Evolutionary conservation across 768 basidiomycete genomes (phyloP), one percentile per base, ranked within the genome.

Genomic region (Chalciporus piperatus): DNA sequence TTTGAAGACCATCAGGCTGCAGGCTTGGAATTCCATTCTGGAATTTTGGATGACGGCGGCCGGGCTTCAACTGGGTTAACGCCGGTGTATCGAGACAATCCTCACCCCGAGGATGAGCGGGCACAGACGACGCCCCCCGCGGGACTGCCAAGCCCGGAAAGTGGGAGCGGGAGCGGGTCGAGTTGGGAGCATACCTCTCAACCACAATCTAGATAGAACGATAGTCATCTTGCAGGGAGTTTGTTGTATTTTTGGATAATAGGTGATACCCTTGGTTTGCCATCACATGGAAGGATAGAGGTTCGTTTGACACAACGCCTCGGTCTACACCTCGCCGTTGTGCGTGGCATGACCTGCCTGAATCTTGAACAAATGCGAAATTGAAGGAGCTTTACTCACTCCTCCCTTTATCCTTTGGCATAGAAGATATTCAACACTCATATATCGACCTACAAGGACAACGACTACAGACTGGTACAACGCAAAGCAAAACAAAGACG

Each of bases 31-130:
- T 87, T 86, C 69, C 90, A 93, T 66, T 83, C 89, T 32, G 89
- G 82, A 25, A 92, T 92, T 72, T 69, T 92, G 62, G 89, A 89
- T 22, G 92, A 93, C 62, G 90, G 91, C 54, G 84, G 85, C 17
- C 66, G 71, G n/a, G 57, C 63, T 0, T 62, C 68, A 7, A 67
- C 66, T 4, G 66, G 62, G 1, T 56, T 64, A n/a, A 59, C 61
- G 2, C 62, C 66, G 1, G 58, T 57, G 35, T 81, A 82, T 60
- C 66, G 66, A 52, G 89, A 91, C 59, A 81, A 84, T 52, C 85
- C 84, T 16, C 70, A 62, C 23, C 19, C 6, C 1, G 55, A 51
- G 12, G 58, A 32, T n/a, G 20, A 51, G 39, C 13, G 41, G 10
- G 12, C 30, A 33, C 35, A 12, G 46, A 25, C 23, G 22, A 22